Conservation (phyloP, 257 asterid species). For the Solanum neorickii region DNA sequence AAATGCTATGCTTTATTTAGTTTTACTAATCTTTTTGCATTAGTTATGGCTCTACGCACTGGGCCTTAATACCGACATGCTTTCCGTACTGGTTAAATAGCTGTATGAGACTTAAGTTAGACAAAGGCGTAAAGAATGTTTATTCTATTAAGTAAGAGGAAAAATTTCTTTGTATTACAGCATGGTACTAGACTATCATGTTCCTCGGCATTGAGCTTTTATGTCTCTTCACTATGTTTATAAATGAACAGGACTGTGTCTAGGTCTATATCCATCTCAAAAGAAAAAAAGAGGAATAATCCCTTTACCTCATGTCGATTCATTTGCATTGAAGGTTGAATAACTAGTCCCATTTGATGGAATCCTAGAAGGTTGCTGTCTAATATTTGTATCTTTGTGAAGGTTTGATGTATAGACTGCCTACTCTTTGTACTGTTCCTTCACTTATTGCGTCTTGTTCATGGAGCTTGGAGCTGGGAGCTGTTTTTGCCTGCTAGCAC, state of each 20-base stretch:
- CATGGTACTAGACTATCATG: not conserved
- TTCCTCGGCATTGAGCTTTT: constrained; percentile 11
- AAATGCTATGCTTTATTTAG: not conserved
- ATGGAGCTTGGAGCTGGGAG: not conserved
- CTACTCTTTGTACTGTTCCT: not conserved
- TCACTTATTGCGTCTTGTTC: not conserved
- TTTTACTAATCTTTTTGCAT: not conserved
- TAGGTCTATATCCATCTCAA: constrained; percentile 3
- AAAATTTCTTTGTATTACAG: not conserved
- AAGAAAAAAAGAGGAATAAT: not conserved
- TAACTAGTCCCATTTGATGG: not conserved
- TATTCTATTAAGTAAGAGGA: not conserved
- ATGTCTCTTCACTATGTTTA: constrained; percentile 24
- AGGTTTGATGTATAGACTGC: not conserved
- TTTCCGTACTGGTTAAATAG: not conserved
- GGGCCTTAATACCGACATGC: not conserved
- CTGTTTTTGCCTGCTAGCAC: not conserved
- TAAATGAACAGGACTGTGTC: constrained; percentile 21
- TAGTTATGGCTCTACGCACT: not conserved
- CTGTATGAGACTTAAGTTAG: not conserved
- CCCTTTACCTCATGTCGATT: not conserved
- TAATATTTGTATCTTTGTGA: not conserved
- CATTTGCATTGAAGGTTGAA: not conserved
- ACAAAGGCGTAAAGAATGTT: not conserved
- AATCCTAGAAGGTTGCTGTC: not conserved